phyloP scores from a whole-genome alignment of 2,329 filamentous ascomycete genomes.

The Magnaporthiopsis rhizophila region DNA sequence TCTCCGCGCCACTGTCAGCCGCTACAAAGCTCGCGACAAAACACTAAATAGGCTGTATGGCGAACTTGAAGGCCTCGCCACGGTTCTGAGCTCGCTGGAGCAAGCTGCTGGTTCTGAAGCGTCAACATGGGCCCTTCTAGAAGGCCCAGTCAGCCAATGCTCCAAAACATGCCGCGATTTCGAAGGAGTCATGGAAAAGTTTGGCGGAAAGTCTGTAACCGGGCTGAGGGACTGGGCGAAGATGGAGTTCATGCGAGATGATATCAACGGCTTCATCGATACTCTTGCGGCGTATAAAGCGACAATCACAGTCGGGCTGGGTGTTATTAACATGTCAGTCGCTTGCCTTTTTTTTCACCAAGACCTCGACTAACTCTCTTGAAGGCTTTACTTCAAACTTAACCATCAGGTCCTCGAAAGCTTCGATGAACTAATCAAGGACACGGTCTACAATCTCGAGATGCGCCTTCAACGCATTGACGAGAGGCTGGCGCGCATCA shows the following conservation, averaged over 20 bases:
- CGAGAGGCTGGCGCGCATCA: slow-evolving; percentile 20
- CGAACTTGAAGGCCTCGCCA: slow-evolving; percentile 25
- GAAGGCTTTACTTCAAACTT: slow-evolving; percentile 24
- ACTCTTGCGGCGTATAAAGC: slow-evolving; percentile 28
- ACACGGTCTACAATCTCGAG: slow-evolving; percentile 26
- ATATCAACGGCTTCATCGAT: slow-evolving; percentile 32
- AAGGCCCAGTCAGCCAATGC: slow-evolving; percentile 27
- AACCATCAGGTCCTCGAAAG: slow-evolving; percentile 24
- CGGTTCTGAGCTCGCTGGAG: slow-evolving; percentile 23
- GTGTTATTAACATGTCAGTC: background rate
- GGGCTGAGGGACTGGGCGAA: slow-evolving; percentile 30
- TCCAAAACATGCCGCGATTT: slow-evolving; percentile 28
- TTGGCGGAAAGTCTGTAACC: slow-evolving; percentile 23
- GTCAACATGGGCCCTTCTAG: slow-evolving; percentile 23
- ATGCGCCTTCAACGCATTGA: slow-evolving; percentile 26
- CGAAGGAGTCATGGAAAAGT: slow-evolving; percentile 26
- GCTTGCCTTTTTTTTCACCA: background rate
- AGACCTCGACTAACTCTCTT: slow-evolving; percentile 6
- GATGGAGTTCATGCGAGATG: slow-evolving; percentile 31
- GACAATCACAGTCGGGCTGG: slow-evolving; percentile 20
- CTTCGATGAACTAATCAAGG: slow-evolving; percentile 29
- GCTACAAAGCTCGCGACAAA: background rate
- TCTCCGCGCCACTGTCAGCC: slow-evolving; percentile 16
- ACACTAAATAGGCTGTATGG: slow-evolving; percentile 13
- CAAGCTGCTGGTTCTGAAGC: slow-evolving; percentile 16